phyloP scores from a whole-genome alignment of 2,329 filamentous ascomycete species.

The Capronia coronata region DNA sequence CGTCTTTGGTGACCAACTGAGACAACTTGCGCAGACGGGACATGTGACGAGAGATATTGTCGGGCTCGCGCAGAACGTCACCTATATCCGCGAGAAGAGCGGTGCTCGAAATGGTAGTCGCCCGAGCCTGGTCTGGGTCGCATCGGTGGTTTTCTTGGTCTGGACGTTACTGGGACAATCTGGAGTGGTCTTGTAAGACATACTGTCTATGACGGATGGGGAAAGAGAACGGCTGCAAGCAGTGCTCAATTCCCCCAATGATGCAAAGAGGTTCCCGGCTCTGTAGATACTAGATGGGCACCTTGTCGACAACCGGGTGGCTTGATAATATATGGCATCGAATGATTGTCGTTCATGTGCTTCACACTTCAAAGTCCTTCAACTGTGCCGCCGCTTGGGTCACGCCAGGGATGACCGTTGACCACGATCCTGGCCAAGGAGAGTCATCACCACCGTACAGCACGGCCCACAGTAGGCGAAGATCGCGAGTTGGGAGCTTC shows the following conservation, averaged over 20 bases:
- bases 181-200: background rate
- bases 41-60: conserved; percentile 24
- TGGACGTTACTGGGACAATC: conserved; percentile 12
- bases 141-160: conserved; percentile 15
- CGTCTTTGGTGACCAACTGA: conserved; percentile 26
- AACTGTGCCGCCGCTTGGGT: conserved; percentile 1
- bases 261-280: background rate
- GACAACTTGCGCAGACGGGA: conserved; percentile 25
- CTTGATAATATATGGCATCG: no score
- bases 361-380: background rate
- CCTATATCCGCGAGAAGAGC: conserved; percentile 19
- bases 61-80: conserved; percentile 21
- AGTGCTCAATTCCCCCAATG: background rate
- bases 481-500: conserved; percentile 21
- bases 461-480: conserved; percentile 23
- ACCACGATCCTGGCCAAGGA: conserved; percentile 18
- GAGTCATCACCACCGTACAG: conserved; percentile 21
- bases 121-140: conserved; percentile 8
- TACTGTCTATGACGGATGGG: background rate
- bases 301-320: no score
- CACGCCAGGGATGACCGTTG: conserved; percentile 17
- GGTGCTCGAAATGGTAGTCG: conserved; percentile 1
- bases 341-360: background rate
- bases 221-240: no score
- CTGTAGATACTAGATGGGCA: no score